These are phyloP conservation scores for Zizania latifolia DNA, from an alignment of 176 grass and related monocot species.

Conservation along the genomic window DNA sequence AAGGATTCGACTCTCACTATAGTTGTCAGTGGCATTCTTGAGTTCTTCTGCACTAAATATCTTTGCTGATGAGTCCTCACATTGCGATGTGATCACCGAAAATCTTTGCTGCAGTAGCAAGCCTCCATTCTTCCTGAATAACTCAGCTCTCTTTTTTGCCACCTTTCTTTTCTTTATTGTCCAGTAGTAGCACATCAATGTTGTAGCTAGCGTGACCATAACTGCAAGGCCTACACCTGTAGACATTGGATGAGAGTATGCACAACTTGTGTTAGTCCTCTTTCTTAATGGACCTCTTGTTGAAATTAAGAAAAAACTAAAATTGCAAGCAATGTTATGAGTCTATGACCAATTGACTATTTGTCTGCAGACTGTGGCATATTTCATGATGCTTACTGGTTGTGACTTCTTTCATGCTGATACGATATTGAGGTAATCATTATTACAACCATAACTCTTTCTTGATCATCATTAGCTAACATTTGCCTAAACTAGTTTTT, in stretches of 20 bases:
- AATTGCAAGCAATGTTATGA: neutral
- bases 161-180: slow-evolving; percentile 18
- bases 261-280: neutral
- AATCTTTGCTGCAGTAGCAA: slow-evolving; percentile 46
- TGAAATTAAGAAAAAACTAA: neutral
- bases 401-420: neutral
- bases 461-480: neutral
- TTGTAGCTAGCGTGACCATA: neutral
- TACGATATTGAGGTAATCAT: neutral
- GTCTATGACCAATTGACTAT: neutral
- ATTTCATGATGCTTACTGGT: neutral
- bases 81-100: slow-evolving; percentile 5
- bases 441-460: neutral
- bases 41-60: slow-evolving; percentile 52
- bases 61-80: neutral
- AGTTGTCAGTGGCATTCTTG: slow-evolving; percentile 32
- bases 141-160: slow-evolving; percentile 14
- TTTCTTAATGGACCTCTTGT: neutral
- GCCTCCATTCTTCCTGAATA: slow-evolving; percentile 51
- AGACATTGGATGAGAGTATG: neutral
- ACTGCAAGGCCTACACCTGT: slow-evolving; percentile 30
- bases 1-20: slow-evolving; percentile 24
- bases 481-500: neutral
- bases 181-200: neutral
- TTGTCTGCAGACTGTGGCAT: neutral